Evolutionary conservation across 2,329 filamentous ascomycete genomes (phyloP).

Genomic region (Aspergillus cejpii): DNA sequence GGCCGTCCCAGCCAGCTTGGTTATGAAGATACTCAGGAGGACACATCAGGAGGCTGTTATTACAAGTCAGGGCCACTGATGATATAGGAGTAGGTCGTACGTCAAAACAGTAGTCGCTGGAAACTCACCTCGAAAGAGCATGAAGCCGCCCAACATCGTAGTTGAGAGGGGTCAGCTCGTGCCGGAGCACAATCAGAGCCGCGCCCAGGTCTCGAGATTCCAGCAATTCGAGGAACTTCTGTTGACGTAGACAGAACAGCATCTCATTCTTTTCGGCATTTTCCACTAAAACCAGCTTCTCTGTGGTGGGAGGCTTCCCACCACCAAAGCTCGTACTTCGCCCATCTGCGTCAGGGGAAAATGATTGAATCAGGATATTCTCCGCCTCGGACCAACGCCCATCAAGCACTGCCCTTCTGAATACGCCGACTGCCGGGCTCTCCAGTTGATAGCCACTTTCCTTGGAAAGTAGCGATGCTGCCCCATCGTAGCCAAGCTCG

Average conservation of each 20-base stretch:
- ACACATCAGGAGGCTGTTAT: slow-evolving; percentile 75
- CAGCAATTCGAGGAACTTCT: slow-evolving; percentile 89
- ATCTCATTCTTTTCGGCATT: slow-evolving; percentile 71
- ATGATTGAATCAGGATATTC: slow-evolving; percentile 58
- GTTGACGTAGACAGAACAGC: slow-evolving; percentile 81
- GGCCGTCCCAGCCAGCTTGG: slow-evolving; percentile 80
- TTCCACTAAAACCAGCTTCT: slow-evolving; percentile 66
- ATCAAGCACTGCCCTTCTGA: slow-evolving; percentile 69
- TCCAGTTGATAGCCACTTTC: slow-evolving; percentile 88
- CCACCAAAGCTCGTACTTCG: slow-evolving; percentile 35
- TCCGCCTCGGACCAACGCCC: slow-evolving; percentile 87
- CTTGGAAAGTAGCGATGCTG: slow-evolving; percentile 65
- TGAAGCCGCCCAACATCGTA: slow-evolving; percentile 72
- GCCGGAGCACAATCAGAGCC: slow-evolving; percentile 75
- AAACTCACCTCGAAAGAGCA: slow-evolving; percentile 63
- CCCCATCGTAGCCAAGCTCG: slow-evolving; percentile 76
- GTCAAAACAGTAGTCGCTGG: not conserved
- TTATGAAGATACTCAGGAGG: slow-evolving; percentile 66
- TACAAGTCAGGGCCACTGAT: slow-evolving; percentile 1
- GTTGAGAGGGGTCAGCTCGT: slow-evolving; percentile 78
- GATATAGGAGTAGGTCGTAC: not conserved
- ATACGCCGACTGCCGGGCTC: slow-evolving; percentile 75
- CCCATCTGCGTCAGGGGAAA: slow-evolving; percentile 40
- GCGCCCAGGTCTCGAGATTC: slow-evolving; percentile 65
- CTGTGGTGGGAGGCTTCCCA: slow-evolving; percentile 21